Conservation (phyloP, 306 rosid genomes). For the Astragalus glycyphyllos region DNA sequence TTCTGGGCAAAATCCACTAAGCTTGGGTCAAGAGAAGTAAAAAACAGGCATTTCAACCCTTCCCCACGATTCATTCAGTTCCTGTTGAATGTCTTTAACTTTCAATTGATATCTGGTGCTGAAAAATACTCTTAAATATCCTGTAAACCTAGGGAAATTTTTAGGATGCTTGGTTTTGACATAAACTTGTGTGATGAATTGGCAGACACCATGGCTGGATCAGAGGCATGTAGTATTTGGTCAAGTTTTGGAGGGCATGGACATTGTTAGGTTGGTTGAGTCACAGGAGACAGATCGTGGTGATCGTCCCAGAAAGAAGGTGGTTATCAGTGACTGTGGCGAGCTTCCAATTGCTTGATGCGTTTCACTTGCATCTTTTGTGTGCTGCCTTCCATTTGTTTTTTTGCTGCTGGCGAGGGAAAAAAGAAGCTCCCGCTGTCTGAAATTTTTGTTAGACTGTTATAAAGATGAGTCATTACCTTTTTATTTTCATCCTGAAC, state of each 20-base stretch:
- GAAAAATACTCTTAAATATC: neutral
- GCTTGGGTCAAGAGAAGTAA: neutral
- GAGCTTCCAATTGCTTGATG: slow-evolving; percentile 83
- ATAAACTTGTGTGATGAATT: slow-evolving; percentile 37
- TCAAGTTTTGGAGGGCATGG: slow-evolving; percentile 97
- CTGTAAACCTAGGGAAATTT: slow-evolving; percentile 27
- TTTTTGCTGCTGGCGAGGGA: slow-evolving; percentile 15
- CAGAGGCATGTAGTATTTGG: slow-evolving; percentile 97
- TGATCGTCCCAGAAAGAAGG: slow-evolving; percentile 93
- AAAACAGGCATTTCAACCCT: neutral
- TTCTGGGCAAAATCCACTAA: neutral
- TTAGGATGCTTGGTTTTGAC: slow-evolving; percentile 29
- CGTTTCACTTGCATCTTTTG: neutral
- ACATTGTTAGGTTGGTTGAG: slow-evolving; percentile 76
- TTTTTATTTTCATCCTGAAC: slow-evolving; percentile 28
- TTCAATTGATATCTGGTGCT: slow-evolving; percentile 23
- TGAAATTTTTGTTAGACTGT: slow-evolving; percentile 31
- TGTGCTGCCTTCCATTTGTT: slow-evolving; percentile 21
- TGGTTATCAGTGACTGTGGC: slow-evolving; percentile 77
- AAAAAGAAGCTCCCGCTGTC: slow-evolving; percentile 2
- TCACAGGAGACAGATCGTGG: slow-evolving; percentile 91
- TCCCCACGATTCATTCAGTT: slow-evolving; percentile 6
- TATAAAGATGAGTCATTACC: slow-evolving; percentile 32
- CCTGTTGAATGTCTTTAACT: neutral
- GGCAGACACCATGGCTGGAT: slow-evolving; percentile 95